Base-by-base conservation (phyloP, 2,329 filamentous ascomycete species). In the Penicillium hesseltinei region DNA sequence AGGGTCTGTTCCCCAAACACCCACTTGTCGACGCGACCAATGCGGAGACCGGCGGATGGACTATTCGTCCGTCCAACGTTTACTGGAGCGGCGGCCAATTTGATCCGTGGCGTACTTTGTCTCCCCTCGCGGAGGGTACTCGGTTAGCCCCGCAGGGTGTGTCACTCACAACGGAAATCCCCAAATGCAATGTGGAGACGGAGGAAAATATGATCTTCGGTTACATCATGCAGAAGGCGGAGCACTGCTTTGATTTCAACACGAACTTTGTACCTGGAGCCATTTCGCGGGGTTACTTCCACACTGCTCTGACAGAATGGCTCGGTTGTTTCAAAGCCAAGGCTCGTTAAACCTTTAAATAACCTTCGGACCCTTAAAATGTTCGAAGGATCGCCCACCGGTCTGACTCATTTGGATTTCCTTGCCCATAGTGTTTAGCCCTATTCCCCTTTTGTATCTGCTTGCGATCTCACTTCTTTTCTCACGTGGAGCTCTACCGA, bases 51-150 rank as follows among this genome's bases (percentile, higher is more conserved):
- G 80, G 81, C 25, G 81, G 81, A 51, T 84, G 81, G 81, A 63
- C 66, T 40, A 78, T 82, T 53, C 77, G 80, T 1, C 81, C 81
- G 11, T 80, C 78, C 10, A 82, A 83, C 57, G 73, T 75, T 1
- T 82, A 79, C 71, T 83, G 78, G 73, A 78, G 72, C 47, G 77
- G 73, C 25, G 80, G 80, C 5, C 75, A 82, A 54, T 81, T 77
- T 60, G 81, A 84, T 56, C 80, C 81, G 4, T 84, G 81, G 81
- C 71, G 78, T 21, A 76, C 78, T 0, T 67, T 82, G 3, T 78
- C 75, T 0, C 73, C 77, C 0, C 70, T 82, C 0, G 77, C 75
- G 2, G 70, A 63, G 0, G 76, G 80, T 3, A 48, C 45, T 56
- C 52, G 61, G 0, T 75, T 74, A 40, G 76, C 77, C 4, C 79